phyloP scores from a whole-genome alignment of 169 alveolate genomes.

The Plasmodium gallinaceum region DNA sequence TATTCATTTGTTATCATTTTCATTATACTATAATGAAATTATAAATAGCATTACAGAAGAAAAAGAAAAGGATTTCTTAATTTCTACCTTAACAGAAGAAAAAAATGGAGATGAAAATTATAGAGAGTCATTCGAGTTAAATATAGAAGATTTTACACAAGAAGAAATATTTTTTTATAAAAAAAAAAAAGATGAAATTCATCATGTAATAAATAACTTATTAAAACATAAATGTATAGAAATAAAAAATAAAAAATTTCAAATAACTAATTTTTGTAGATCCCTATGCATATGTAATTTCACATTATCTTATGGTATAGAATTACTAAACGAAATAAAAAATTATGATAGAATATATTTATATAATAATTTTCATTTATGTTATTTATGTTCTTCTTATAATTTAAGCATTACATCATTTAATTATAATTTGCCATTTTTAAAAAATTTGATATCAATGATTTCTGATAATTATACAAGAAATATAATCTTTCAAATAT shows the following conservation, averaged over 20 bases:
- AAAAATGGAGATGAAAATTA: background rate
- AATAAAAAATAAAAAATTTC: conserved; percentile 15
- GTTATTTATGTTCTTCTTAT: conserved; percentile 46
- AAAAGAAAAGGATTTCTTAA: background rate
- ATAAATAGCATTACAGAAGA: background rate
- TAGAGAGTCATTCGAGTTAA: background rate
- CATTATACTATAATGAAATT: conserved; percentile 27
- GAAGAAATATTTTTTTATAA: conserved; percentile 36
- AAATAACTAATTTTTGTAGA: conserved; percentile 41
- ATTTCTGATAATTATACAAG: conserved; percentile 39
- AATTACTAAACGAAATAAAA: conserved; percentile 37
- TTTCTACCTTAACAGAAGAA: background rate
- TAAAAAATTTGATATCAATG: conserved; percentile 30
- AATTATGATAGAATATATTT: conserved; percentile 19
- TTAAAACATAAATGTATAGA: conserved; percentile 43
- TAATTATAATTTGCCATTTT: conserved; percentile 25
- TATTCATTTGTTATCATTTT: conserved; percentile 20
- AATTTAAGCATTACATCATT: conserved; percentile 39
- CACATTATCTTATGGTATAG: conserved; percentile 31
- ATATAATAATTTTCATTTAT: conserved; percentile 55
- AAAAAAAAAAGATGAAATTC: conserved; percentile 23
- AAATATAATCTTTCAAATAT: conserved; percentile 41
- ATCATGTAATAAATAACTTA: conserved; percentile 8
- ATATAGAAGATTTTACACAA: conserved; percentile 20
- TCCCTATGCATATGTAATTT: conserved; percentile 61